A percentile compares a stretch with the other conserved stretches of the same genome.
Conservation (phyloP, 23 red algal species). For the Gracilaria vermiculophylla region DNA sequence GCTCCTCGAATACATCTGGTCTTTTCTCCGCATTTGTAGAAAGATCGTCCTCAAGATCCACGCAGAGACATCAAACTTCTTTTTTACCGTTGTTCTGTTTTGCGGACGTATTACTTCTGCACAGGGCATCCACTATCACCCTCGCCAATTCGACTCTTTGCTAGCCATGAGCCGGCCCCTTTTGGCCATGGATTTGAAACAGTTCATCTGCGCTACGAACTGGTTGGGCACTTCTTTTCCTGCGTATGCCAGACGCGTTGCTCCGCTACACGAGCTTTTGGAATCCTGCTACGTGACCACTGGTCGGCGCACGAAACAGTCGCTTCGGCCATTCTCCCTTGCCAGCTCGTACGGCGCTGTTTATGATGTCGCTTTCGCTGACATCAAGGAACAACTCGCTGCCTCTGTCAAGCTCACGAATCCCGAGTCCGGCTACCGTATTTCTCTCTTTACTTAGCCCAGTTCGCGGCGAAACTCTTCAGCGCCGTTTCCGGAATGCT, state of each 20-base stretch:
- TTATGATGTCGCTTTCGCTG: conserved; percentile 8
- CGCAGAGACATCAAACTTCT: conserved; percentile 5
- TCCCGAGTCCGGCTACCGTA: not conserved
- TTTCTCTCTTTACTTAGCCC: conserved; percentile 10
- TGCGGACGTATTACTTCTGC: not conserved
- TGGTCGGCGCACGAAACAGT: conserved; percentile 17
- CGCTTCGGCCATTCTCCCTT: not conserved
- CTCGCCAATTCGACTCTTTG: not conserved
- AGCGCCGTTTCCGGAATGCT: too few relatives aligned
- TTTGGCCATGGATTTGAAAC: not conserved
- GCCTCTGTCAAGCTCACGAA: not conserved
- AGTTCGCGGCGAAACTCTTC: too few relatives aligned
- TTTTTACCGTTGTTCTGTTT: not conserved
- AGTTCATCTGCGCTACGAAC: conserved; percentile 9
- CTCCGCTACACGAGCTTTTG: not conserved
- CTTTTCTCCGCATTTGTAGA: not conserved
- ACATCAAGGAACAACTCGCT: not conserved
- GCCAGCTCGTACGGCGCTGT: conserved; percentile 1
- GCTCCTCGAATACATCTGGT: not conserved
- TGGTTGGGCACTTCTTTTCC: conserved; percentile 19
- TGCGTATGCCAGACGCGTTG: not conserved
- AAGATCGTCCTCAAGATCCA: conserved; percentile 21
- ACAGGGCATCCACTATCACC: not conserved
- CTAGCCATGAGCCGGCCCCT: not conserved
- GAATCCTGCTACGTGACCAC: not conserved